Percentiles rank a stretch among this genome's conserved stretches.
Conservation (phyloP, 208 protist species). For the Leishmania turanica region DNA sequence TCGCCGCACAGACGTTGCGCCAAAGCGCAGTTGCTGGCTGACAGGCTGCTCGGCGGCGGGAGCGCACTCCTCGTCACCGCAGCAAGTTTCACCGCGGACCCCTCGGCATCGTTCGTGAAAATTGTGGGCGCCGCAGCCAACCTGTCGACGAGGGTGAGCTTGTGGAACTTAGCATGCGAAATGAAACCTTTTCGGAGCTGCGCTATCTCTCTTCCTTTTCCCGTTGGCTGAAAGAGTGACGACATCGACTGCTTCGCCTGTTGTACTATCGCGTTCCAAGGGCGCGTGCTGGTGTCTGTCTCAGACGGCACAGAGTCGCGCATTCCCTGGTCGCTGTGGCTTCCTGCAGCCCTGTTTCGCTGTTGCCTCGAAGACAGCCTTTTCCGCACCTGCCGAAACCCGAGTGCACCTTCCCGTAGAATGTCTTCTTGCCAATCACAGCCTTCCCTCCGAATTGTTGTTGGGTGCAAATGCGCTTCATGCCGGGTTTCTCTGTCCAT, state of each 20-base stretch:
- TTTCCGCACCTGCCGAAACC: not conserved
- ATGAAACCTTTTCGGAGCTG: not conserved
- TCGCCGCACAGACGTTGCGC: not conserved
- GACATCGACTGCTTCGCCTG: not conserved
- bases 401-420: not conserved
- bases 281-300: not conserved
- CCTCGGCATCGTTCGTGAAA: not conserved
- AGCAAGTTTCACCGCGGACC: not conserved
- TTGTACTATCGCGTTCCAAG: no score
- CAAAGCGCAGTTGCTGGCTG: not conserved
- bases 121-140: not conserved
- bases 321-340: not conserved
- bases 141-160: not conserved
- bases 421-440: not conserved
- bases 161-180: not conserved
- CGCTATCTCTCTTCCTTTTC: not conserved
- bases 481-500: not conserved
- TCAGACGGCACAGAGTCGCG: not conserved
- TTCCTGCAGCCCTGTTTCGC: no score
- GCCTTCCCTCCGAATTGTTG: not conserved
- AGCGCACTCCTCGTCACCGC: not conserved
- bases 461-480: not conserved
- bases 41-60: not conserved
- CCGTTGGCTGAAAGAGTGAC: not conserved
- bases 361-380: not conserved